Conservation (phyloP, 768 basidiomycete species). For the Phaeotremella skinneri region DNA sequence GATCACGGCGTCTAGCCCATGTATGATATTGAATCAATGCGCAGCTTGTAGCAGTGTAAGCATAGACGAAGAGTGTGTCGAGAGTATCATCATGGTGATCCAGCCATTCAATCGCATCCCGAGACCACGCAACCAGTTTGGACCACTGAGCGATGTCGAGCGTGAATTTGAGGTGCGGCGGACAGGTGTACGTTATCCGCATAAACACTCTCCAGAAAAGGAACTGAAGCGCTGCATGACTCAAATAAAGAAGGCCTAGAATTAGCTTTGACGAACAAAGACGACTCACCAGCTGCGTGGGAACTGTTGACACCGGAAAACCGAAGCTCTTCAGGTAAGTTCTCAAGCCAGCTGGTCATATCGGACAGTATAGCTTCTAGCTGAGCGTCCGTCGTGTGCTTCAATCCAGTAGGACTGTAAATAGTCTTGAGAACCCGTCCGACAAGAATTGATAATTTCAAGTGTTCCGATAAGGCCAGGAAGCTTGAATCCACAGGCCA, state of each 20-base stretch:
- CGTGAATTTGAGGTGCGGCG: slow-evolving; percentile 81
- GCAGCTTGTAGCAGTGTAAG: slow-evolving; percentile 83
- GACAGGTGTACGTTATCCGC: slow-evolving; percentile 90
- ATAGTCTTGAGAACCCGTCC: slow-evolving; percentile 89
- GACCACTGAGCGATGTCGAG: slow-evolving; percentile 79
- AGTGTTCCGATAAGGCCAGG: slow-evolving; percentile 63
- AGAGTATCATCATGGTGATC: slow-evolving; percentile 74
- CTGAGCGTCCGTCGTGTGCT: slow-evolving; percentile 76
- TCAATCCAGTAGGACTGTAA: slow-evolving; percentile 88
- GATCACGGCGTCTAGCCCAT: slow-evolving; percentile 78
- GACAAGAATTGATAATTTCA: slow-evolving; percentile 84
- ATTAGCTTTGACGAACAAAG: slow-evolving; percentile 2
- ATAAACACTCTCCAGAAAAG: slow-evolving; percentile 98
- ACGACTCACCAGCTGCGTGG: slow-evolving; percentile 63
- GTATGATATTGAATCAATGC: slow-evolving; percentile 95
- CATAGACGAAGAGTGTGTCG: slow-evolving; percentile 81
- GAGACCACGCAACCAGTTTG: slow-evolving; percentile 66
- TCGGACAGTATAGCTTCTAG: slow-evolving; percentile 56
- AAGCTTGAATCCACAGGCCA: slow-evolving; percentile 49
- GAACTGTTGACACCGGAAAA: slow-evolving; percentile 71
- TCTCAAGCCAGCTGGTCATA: slow-evolving; percentile 67
- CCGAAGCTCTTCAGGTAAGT: slow-evolving; percentile 72
- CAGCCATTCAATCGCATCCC: slow-evolving; percentile 86
- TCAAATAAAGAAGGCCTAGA: slow-evolving; percentile 78
- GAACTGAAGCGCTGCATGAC: slow-evolving; percentile 87